These are phyloP conservation scores for Gastrodia elata DNA, from an alignment of 106 monocot species.

Conservation along the genomic window DNA sequence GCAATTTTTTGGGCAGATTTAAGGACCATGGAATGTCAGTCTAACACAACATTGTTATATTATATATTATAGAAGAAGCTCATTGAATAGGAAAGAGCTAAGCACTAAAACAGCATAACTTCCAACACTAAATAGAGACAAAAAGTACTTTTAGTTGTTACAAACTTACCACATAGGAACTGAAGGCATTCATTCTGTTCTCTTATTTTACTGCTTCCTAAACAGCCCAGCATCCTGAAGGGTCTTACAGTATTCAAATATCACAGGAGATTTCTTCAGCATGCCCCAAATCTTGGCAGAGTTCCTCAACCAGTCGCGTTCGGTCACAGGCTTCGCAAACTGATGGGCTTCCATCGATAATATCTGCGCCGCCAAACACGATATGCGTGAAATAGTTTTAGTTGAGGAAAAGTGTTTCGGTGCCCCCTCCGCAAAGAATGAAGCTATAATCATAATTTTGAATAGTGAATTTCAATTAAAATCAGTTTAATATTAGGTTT, in stretches of 20 bases:
- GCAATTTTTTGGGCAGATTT: too few relatives aligned
- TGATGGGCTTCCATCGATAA: constrained; percentile 38
- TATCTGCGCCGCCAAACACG: too few relatives aligned
- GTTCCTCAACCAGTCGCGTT: constrained; percentile 67
- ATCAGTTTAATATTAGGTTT: too few relatives aligned
- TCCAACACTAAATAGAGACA: background rate
- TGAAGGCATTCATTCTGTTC: background rate
- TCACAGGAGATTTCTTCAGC: constrained; percentile 65
- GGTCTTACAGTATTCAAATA: constrained; percentile 47
- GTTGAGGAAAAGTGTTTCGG: too few relatives aligned
- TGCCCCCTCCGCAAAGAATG: too few relatives aligned
- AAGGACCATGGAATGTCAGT: too few relatives aligned
- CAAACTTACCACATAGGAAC: background rate
- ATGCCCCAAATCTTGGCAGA: constrained; percentile 62
- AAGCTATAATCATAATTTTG: too few relatives aligned
- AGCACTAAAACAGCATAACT: background rate
- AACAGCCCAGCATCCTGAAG: constrained; percentile 56
- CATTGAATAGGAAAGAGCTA: too few relatives aligned
- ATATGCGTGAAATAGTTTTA: too few relatives aligned
- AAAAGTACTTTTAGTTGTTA: background rate
- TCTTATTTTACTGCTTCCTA: constrained; percentile 30
- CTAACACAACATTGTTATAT: too few relatives aligned
- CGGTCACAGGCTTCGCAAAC: constrained; percentile 47
- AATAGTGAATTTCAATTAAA: too few relatives aligned
- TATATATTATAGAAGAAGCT: too few relatives aligned